Conservation (phyloP, 2,329 filamentous ascomycete species). For the Diplodia corticola region DNA sequence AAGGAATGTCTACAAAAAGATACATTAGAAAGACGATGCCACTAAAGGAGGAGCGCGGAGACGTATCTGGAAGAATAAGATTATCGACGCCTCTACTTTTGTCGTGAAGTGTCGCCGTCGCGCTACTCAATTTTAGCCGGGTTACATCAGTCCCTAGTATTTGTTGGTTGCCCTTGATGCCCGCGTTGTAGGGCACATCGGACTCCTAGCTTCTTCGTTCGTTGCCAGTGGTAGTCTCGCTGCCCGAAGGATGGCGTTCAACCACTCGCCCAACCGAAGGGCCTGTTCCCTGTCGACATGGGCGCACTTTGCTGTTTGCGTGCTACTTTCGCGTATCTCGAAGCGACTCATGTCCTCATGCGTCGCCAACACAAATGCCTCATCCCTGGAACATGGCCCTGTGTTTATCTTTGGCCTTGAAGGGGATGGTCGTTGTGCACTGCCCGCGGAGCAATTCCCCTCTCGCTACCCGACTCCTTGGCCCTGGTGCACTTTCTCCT, state of each 20-base stretch:
- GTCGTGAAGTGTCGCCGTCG: background rate
- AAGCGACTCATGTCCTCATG: background rate
- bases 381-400: background rate
- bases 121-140: background rate
- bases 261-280: background rate
- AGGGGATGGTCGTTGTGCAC: background rate
- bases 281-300: background rate
- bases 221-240: background rate
- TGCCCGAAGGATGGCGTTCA: background rate
- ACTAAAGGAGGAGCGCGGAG: background rate
- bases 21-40: background rate
- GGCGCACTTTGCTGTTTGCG: background rate
- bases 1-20: background rate
- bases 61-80: background rate
- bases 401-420: background rate
- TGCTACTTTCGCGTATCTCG: background rate
- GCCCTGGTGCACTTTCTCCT: background rate
- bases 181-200: background rate
- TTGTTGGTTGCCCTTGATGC: background rate
- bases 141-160: background rate
- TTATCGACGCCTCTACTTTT: background rate
- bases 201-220: background rate
- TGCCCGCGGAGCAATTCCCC: background rate
- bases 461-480: background rate
- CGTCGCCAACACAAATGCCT: background rate